Conservation (phyloP, 129 eudicot genomes). For the Oenanthe sinensis region DNA sequence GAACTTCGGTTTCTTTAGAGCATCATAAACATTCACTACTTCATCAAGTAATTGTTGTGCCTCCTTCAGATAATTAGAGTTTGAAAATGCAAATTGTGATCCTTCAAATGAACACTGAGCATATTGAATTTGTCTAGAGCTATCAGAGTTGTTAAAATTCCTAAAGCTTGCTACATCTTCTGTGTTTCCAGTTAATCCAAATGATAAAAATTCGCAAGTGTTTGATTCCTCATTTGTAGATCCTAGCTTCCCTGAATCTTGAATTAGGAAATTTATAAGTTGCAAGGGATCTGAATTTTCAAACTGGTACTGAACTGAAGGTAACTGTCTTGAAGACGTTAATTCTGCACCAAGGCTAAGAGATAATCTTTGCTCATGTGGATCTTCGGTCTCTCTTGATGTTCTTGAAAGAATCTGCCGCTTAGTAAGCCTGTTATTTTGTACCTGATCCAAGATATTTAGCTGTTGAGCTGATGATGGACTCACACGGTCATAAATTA, state of each 20-base stretch:
- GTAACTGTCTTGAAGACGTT: constrained; percentile 38
- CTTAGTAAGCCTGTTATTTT: constrained; percentile 12
- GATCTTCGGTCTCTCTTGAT: constrained; percentile 31
- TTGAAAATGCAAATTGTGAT: constrained; percentile 34
- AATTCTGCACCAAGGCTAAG: constrained; percentile 69
- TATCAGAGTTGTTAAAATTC: constrained; percentile 26
- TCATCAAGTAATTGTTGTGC: constrained; percentile 73
- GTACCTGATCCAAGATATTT: constrained; percentile 4
- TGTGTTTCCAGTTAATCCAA: constrained; percentile 34
- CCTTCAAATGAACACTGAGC: constrained; percentile 32
- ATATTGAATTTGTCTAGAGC: constrained; percentile 13
- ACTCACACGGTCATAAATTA: constrained; percentile 8
- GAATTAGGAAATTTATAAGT: constrained; percentile 27
- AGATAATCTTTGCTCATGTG: constrained; percentile 61
- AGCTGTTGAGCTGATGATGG: constrained; percentile 10
- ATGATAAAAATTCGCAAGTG: constrained; percentile 42
- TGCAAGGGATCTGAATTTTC: constrained; percentile 27
- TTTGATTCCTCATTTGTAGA: constrained; percentile 36
- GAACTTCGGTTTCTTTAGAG: constrained; percentile 35
- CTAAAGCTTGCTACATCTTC: constrained; percentile 24
- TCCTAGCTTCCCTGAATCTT: constrained; percentile 27
- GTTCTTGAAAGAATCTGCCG: constrained; percentile 31
- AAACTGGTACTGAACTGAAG: constrained; percentile 47
- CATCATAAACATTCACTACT: constrained; percentile 61
- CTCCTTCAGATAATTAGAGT: constrained; percentile 70